phyloP scores from a whole-genome alignment of 2,329 filamentous ascomycete species.

The Ophiocordyceps unilateralis region DNA sequence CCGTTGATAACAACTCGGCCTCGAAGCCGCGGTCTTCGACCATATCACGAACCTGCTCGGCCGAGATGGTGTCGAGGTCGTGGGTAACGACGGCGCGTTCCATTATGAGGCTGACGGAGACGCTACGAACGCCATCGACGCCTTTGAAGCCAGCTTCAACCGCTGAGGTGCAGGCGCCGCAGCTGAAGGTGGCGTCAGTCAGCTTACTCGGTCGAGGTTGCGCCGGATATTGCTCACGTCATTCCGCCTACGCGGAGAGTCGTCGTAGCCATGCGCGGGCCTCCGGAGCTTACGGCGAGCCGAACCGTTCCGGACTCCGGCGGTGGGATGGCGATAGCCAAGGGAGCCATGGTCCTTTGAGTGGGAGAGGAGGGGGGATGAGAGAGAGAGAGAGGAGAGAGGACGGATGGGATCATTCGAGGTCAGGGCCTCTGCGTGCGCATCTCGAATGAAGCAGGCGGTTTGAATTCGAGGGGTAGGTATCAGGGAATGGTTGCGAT shows the following conservation, averaged over 20 bases:
- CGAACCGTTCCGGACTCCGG: slow-evolving; percentile 15
- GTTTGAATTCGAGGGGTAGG: background rate
- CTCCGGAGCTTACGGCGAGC: slow-evolving; percentile 11
- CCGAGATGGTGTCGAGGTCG: slow-evolving; percentile 55
- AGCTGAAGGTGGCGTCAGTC: slow-evolving; percentile 25
- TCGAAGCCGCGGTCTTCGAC: slow-evolving; percentile 91
- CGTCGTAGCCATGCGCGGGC: slow-evolving; percentile 66
- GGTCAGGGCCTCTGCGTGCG: background rate
- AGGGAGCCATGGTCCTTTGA: slow-evolving; percentile 27
- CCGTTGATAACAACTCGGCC: slow-evolving; percentile 70
- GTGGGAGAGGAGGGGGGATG: background rate
- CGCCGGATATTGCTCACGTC: slow-evolving; percentile 34
- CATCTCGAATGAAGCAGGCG: background rate
- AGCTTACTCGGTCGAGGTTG: background rate
- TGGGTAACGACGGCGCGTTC: slow-evolving; percentile 91
- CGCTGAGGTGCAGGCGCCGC: slow-evolving; percentile 89
- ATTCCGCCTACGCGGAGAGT: slow-evolving; percentile 83
- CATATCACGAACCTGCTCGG: slow-evolving; percentile 63
- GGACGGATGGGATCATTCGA: background rate
- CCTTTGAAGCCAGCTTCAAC: slow-evolving; percentile 81
- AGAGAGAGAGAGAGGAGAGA: background rate
- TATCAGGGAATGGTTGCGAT: background rate
- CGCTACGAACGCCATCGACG: slow-evolving; percentile 63
- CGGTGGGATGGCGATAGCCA: slow-evolving; percentile 28
- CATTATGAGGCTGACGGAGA: slow-evolving; percentile 88